Evolutionary conservation across 2,329 filamentous ascomycete genomes (phyloP).

Genomic region (Botryosphaeria agaves): DNA sequence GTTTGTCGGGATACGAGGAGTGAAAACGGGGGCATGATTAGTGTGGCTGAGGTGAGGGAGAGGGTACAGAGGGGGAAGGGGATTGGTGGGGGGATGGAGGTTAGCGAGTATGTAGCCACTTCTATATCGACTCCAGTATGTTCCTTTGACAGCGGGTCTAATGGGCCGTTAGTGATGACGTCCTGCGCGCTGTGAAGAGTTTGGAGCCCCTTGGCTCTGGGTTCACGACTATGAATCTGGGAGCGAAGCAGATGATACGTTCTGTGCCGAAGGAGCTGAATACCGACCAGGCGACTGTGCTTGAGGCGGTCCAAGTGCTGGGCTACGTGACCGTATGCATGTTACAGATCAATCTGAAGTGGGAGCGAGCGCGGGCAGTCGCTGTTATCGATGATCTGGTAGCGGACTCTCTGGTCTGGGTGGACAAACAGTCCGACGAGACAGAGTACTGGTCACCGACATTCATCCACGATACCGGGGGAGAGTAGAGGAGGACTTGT

Average conservation of each 20-base stretch:
- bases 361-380: conserved; percentile 69
- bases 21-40: conserved; percentile 87
- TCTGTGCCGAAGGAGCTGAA: conserved; percentile 92
- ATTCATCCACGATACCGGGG: conserved; percentile 35
- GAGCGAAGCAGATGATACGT: conserved; percentile 71
- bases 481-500: background rate
- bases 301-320: conserved; percentile 79
- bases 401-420: conserved; percentile 80
- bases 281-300: conserved; percentile 77
- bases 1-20: conserved; percentile 70
- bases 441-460: conserved; percentile 89
- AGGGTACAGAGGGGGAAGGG: conserved; percentile 55
- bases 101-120: conserved; percentile 49
- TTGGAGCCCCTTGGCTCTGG: conserved; percentile 76
- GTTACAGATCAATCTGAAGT: conserved; percentile 70
- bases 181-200: conserved; percentile 74
- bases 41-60: conserved; percentile 63
- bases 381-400: conserved; percentile 85
- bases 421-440: conserved; percentile 71
- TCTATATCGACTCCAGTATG: background rate
- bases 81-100: conserved; percentile 56
- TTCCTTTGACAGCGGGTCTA: background rate
- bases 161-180: conserved; percentile 48
- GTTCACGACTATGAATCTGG: conserved; percentile 71
- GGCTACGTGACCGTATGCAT: conserved; percentile 84